Base-by-base conservation (phyloP, 1,139 yeast species). In the Yamadazyma trypodendri region DNA sequence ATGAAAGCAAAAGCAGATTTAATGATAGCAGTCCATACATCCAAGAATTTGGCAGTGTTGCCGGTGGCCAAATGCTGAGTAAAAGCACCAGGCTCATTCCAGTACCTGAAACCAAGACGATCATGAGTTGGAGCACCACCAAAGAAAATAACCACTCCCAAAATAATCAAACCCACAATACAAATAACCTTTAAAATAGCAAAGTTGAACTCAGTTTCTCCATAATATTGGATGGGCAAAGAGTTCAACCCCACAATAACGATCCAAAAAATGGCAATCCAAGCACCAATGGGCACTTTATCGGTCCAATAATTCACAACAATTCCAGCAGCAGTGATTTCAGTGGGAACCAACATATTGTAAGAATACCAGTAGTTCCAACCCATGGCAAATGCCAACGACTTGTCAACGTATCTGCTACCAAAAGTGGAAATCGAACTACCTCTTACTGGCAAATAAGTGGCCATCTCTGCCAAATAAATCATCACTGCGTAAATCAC, bases 321-420 rank as follows among this genome's bases (percentile, higher is more conserved):
- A 21, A 86, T 76, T 51, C 84, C 84, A 29, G 83, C 88, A n/a
- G 87, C 84, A 2, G 85, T 83, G 36, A 85, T 77, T 58, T 85
- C 95, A 51, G 80, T 84, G 1, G 95, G 94, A 35, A 85, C 82
- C 74, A 28, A 84, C 79, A 54, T 88, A 78, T 54, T 84, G 81
- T 50, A 84, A 65, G 51, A 84, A 68, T 51, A 58, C 81, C 87
- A 84, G 52, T 83, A 86, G 58, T 85, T 84, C 82, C 88, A 81
- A 20, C 89, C 85, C 13, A 86, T 82, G 65, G 81, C 83, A 44
- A 84, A 77, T 44, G 84, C 90, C 39, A 82, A 65, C 1, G 92
- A 81, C 41, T 80, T 84, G 59, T 74, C 79, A 35, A 75, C 75
- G 45, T 68, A 72, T 36, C 48, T 45, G 6, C 75, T 75, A 1